Percentiles rank a stretch among this genome's conserved stretches.
These are phyloP conservation scores for Knoxia roxburghii DNA, from an alignment of 257 asterid genomes.

Conservation along the genomic window DNA sequence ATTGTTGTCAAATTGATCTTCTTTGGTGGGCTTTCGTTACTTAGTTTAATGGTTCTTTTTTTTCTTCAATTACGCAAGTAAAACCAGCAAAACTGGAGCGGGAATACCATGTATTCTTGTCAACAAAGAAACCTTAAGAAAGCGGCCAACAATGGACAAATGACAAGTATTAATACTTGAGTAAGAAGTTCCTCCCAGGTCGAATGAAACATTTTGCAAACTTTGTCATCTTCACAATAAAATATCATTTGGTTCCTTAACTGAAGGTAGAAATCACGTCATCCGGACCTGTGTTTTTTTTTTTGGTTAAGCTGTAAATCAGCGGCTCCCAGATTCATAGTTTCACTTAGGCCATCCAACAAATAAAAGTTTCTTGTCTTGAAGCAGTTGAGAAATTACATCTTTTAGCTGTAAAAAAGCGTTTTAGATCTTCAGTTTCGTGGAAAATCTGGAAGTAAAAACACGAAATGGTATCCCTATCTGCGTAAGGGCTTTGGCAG, in stretches of 20 bases:
- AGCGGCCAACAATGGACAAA: background rate
- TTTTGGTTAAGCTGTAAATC: background rate
- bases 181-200: background rate
- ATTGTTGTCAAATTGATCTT: background rate
- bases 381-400: constrained; percentile 34
- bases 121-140: constrained; percentile 3
- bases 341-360: constrained; percentile 20
- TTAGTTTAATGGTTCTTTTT: no score
- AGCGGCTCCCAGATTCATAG: background rate
- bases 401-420: background rate
- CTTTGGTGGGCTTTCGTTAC: no score
- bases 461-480: background rate
- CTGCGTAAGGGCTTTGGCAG: constrained; percentile 20
- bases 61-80: no score
- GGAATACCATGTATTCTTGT: constrained; percentile 5
- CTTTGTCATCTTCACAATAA: background rate
- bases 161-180: background rate
- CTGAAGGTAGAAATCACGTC: background rate
- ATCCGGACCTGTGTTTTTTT: background rate
- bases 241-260: background rate
- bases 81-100: background rate
- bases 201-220: background rate
- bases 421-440: constrained; percentile 7
- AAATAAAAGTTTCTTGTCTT: constrained; percentile 33
- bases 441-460: constrained; percentile 8